Conservation (phyloP, 1,139 yeast species). For the Candida tunisiensis region DNA sequence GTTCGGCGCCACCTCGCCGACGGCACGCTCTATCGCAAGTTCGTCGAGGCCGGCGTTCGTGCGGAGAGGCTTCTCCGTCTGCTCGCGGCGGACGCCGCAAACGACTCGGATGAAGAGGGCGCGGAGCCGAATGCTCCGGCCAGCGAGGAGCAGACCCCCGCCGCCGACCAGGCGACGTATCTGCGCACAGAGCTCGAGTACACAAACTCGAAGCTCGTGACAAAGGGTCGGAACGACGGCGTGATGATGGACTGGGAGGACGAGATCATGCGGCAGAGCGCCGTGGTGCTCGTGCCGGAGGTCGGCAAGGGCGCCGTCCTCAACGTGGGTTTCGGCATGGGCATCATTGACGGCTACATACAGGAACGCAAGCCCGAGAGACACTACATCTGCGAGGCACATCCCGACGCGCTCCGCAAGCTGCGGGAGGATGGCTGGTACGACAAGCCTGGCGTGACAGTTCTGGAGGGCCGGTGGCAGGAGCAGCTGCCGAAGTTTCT, state of each 20-base stretch:
- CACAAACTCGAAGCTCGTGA: conserved; percentile 52
- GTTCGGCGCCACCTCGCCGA: conserved; percentile 16
- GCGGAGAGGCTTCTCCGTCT: conserved; percentile 74
- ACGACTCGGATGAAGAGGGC: conserved; percentile 17
- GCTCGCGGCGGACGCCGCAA: conserved; percentile 39
- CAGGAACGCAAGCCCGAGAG: conserved; percentile 40
- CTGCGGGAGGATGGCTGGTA: conserved; percentile 73
- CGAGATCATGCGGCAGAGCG: conserved; percentile 64
- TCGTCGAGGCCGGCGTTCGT: conserved; percentile 80
- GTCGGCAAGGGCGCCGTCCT: conserved; percentile 25
- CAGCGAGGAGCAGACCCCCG: too few species aligned
- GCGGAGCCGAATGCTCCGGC: conserved; percentile 6
- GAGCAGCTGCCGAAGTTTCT: conserved; percentile 52
- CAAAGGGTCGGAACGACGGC: conserved; percentile 64
- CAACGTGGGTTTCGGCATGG: conserved; percentile 95
- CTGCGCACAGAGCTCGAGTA: conserved; percentile 53
- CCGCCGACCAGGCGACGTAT: conserved; percentile 39
- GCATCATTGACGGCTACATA: conserved; percentile 73
- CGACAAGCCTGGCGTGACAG: conserved; percentile 49
- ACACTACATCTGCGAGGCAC: conserved; percentile 90
- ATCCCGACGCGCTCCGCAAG: conserved; percentile 70
- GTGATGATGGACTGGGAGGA: conserved; percentile 98
- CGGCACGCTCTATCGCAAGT: conserved; percentile 25
- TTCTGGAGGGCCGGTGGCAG: conserved; percentile 87
- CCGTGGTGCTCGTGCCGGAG: conserved; percentile 44